Evolutionary conservation across 75 land plant genomes (phyloP), one percentile per base, ranked within the genome.

Genomic region (Gnetum montanum): DNA sequence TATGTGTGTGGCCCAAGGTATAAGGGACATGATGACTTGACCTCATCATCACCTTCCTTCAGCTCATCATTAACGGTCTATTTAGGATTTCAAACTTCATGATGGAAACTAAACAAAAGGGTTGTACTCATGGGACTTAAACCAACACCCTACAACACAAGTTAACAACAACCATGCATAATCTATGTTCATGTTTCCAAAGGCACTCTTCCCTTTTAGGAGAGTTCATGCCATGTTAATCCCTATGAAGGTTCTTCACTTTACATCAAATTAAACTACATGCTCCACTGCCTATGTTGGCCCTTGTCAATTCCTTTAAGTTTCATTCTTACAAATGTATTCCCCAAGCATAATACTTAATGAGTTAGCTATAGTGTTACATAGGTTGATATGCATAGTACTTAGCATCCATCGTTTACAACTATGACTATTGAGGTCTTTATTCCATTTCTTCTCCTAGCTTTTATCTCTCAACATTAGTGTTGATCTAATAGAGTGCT

Each of bases 61-160:
- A 45, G 65, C 64, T 63, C 35, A 47, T 62, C 64, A 49, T 58
- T 58, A 36, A 29, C 24, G 48, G 61, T 50, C 26, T 25, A 34
- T 62, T 31, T 22, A 40, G 18, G 49, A 3, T 59, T 59, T 49
- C 61, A 59, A 59, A 46, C n/a, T 40, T 26, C 64, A 65, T 4
- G 20, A 67, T 66, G n/a, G n/a, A n/a, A n/a, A n/a, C n/a, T n/a
- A n/a, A n/a, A n/a, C n/a, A n/a, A n/a, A n/a, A n/a, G n/a, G 67
- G 54, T 59, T 65, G 70, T 2, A 26, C 70, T 62, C 54, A 53
- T 62, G 44, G 72, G 70, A 70, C 72, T 62, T 62, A 63, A 70
- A 49, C 61, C 72, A 70, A 70, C 72, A 63, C 31, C 61, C 56
- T 57, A 68, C 22, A 23, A 46, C 72, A 57, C 28, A 26, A 54